Conservation (phyloP, 495 filamentous ascomycete genomes). For the Apodospora peruviana region DNA sequence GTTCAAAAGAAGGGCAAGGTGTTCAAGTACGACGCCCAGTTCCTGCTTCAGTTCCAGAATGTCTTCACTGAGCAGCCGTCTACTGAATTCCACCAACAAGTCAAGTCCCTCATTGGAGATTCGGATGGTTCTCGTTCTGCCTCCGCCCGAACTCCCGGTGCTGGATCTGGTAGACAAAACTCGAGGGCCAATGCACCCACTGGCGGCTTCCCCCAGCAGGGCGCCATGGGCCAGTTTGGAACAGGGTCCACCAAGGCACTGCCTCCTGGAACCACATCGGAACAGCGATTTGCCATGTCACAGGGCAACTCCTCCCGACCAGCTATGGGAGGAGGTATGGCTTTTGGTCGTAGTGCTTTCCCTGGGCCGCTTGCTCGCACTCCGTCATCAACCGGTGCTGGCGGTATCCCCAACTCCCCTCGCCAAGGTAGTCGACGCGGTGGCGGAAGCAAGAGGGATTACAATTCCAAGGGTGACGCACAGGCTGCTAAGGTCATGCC, state of each 20-base stretch:
- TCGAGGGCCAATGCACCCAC: constrained; percentile 39
- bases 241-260: constrained; percentile 45
- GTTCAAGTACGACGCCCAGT: constrained; percentile 92
- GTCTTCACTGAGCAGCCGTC: constrained; percentile 95
- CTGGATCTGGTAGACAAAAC: constrained; percentile 42
- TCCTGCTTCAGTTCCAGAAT: constrained; percentile 93
- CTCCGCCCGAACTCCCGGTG: constrained; percentile 63
- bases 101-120: constrained; percentile 80
- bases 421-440: constrained; percentile 49
- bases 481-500: constrained; percentile 78
- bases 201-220: constrained; percentile 35
- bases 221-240: constrained; percentile 68
- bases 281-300: constrained; percentile 53
- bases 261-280: constrained; percentile 63
- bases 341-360: constrained; percentile 49
- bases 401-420: constrained; percentile 42
- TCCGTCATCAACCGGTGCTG: constrained; percentile 43
- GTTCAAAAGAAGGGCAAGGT: constrained; percentile 66
- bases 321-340: constrained; percentile 16
- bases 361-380: constrained; percentile 48
- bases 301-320: constrained; percentile 6
- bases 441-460: constrained; percentile 57
- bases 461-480: constrained; percentile 51
- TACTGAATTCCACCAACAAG: constrained; percentile 76
- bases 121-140: constrained; percentile 62